These are phyloP conservation scores for Passalora sequoiae DNA, from an alignment of 2,329 filamentous ascomycete species.

Conservation along the genomic window DNA sequence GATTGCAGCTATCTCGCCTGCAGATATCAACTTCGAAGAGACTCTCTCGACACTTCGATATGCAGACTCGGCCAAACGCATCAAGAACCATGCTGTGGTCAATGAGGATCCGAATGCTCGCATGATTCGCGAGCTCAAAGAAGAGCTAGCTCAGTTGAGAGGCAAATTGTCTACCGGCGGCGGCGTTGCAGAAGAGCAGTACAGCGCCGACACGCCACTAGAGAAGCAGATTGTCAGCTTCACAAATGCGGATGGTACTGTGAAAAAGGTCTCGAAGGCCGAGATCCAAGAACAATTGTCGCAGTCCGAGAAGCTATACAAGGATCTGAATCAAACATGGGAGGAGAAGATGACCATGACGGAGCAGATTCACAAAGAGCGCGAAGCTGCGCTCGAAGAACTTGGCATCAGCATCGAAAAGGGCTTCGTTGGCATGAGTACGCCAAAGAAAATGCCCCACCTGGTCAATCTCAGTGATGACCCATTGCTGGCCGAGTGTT, in stretches of 20 bases:
- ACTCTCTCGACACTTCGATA: constrained; percentile 93
- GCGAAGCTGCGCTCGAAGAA: constrained; percentile 90
- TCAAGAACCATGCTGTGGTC: constrained; percentile 99
- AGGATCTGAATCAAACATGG: constrained; percentile 97
- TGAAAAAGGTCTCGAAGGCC: constrained; percentile 96
- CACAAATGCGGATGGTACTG: constrained; percentile 71
- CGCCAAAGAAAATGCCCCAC: constrained; percentile 99
- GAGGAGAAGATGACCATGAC: constrained; percentile 94
- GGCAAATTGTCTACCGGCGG: constrained; percentile 64
- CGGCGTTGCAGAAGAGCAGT: constrained; percentile 64
- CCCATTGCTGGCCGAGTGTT: constrained; percentile 85
- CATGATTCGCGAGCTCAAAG: constrained; percentile 97
- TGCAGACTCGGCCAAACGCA: constrained; percentile 94
- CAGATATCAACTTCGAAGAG: constrained; percentile 98
- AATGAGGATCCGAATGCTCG: constrained; percentile 98
- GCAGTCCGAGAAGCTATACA: constrained; percentile 93
- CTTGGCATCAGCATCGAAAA: constrained; percentile 98
- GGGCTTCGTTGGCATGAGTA: constrained; percentile 89
- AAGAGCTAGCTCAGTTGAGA: constrained; percentile 79
- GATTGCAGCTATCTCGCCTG: constrained; percentile 97
- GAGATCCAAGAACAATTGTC: constrained; percentile 95
- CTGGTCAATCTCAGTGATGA: constrained; percentile 82
- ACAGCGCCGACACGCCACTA: constrained; percentile 83
- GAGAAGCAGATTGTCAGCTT: constrained; percentile 97
- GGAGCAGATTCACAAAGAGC: constrained; percentile 94